These are phyloP conservation scores for Alternaria postmessia DNA, from an alignment of 2,329 filamentous ascomycete species.

Conservation along the genomic window DNA sequence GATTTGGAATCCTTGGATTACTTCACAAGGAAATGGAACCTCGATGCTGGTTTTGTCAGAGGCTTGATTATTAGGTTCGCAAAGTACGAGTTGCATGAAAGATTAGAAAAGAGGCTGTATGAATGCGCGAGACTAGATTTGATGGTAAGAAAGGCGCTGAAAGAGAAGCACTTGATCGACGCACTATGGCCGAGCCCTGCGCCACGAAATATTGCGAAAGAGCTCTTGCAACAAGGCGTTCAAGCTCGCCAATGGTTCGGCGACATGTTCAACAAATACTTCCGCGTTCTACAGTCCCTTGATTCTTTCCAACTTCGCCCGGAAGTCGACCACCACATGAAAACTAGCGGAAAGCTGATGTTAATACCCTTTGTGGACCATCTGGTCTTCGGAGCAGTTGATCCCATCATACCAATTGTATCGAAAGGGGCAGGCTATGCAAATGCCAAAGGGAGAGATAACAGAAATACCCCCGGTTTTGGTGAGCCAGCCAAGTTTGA, in stretches of 20 bases:
- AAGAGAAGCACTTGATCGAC: constrained; percentile 50
- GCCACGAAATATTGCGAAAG: constrained; percentile 35
- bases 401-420: constrained; percentile 47
- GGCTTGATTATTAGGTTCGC: constrained; percentile 46
- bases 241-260: constrained; percentile 48
- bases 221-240: constrained; percentile 43
- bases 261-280: constrained; percentile 51
- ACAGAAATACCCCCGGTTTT: constrained; percentile 25
- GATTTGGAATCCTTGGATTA: constrained; percentile 47
- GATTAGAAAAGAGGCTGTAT: constrained; percentile 49
- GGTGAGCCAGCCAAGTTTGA: constrained; percentile 44
- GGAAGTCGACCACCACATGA: constrained; percentile 44
- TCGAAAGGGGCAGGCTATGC: constrained; percentile 42
- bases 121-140: constrained; percentile 45
- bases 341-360: constrained; percentile 44
- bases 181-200: constrained; percentile 46
- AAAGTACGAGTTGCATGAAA: constrained; percentile 46
- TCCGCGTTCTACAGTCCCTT: constrained; percentile 38
- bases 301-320: constrained; percentile 43
- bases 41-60: constrained; percentile 43
- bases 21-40: constrained; percentile 41
- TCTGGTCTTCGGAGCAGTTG: constrained; percentile 42
- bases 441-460: constrained; percentile 31
- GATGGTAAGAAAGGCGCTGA: constrained; percentile 49
- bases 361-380: constrained; percentile 47